Evolutionary conservation across 306 rosid species (phyloP).

Genomic region (Glycine latifolia): DNA sequence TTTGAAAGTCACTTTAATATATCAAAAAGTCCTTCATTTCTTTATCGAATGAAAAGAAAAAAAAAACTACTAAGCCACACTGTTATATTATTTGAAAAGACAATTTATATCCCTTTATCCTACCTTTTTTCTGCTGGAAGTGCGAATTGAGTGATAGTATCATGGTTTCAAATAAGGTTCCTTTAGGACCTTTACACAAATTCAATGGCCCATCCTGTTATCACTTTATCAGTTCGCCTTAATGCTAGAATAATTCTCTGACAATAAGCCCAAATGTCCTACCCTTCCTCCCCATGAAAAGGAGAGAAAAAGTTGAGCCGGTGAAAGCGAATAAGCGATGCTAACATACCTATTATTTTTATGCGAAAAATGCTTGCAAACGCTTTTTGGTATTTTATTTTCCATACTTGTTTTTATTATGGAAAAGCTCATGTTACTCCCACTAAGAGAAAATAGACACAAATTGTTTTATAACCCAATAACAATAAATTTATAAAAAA

Average conservation of each 20-base stretch:
- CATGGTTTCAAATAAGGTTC: not conserved
- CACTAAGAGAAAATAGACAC: not conserved
- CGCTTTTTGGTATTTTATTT: not conserved
- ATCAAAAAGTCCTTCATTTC: no score
- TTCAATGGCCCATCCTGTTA: not conserved
- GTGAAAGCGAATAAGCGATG: not conserved
- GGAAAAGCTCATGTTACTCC: not conserved
- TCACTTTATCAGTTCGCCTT: not conserved
- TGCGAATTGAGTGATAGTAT: no score
- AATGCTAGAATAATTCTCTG: not conserved
- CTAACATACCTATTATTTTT: not conserved
- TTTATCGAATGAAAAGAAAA: not conserved
- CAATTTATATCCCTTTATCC: no score
- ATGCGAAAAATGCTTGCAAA: no score
- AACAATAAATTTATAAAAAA: not conserved
- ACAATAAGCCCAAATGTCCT: not conserved
- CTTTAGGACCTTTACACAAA: not conserved
- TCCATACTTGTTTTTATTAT: not conserved
- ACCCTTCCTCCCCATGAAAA: not conserved
- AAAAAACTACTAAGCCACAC: no score
- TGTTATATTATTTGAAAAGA: no score
- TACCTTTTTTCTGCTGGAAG: no score
- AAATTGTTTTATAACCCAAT: not conserved
- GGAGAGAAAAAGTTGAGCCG: not conserved
- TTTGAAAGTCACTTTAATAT: no score